Percentiles rank a stretch among this genome's conserved stretches.
These are phyloP conservation scores for Candida tibetensis DNA, from an alignment of 805 yeast genomes.

Conservation along the genomic window DNA sequence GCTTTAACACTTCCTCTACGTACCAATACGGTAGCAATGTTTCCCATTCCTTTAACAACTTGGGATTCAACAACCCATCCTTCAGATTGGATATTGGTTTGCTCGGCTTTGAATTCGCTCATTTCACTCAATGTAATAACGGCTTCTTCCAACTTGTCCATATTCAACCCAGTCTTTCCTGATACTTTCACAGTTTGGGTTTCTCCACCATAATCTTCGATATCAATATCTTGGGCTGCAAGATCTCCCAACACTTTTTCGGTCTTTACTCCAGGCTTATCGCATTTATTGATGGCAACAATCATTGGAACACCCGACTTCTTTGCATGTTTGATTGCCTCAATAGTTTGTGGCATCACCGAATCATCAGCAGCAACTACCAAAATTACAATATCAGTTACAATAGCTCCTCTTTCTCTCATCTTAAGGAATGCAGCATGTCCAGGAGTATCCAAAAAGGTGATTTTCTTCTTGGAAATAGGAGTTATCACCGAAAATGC, in stretches of 20 bases:
- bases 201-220: slow-evolving; percentile 95
- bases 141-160: slow-evolving; percentile 88
- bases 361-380: slow-evolving; percentile 98
- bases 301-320: slow-evolving; percentile 77
- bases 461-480: slow-evolving; percentile 66
- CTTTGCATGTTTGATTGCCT: slow-evolving; percentile 91
- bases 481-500: slow-evolving; percentile 90
- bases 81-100: slow-evolving; percentile 53
- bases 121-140: slow-evolving; percentile 82
- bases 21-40: slow-evolving; percentile 79
- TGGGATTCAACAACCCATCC: slow-evolving; percentile 91
- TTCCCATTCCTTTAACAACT: slow-evolving; percentile 77
- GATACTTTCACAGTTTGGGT: slow-evolving; percentile 85
- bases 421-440: slow-evolving; percentile 95
- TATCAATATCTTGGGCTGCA: slow-evolving; percentile 71
- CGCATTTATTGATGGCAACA: slow-evolving; percentile 92
- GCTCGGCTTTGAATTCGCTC: slow-evolving; percentile 68
- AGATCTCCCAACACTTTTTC: slow-evolving; percentile 78
- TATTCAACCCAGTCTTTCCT: slow-evolving; percentile 85
- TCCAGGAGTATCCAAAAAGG: slow-evolving; percentile 96
- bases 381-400: slow-evolving; percentile 86
- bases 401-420: slow-evolving; percentile 94
- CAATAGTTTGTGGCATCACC: slow-evolving; percentile 95
- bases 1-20: slow-evolving; percentile 71
- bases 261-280: slow-evolving; percentile 70